A percentile compares a stretch with the other conserved stretches of the same genome.
Evolutionary conservation across 495 filamentous ascomycete species (phyloP).

Genomic region (Chaetomium cochliodes): DNA sequence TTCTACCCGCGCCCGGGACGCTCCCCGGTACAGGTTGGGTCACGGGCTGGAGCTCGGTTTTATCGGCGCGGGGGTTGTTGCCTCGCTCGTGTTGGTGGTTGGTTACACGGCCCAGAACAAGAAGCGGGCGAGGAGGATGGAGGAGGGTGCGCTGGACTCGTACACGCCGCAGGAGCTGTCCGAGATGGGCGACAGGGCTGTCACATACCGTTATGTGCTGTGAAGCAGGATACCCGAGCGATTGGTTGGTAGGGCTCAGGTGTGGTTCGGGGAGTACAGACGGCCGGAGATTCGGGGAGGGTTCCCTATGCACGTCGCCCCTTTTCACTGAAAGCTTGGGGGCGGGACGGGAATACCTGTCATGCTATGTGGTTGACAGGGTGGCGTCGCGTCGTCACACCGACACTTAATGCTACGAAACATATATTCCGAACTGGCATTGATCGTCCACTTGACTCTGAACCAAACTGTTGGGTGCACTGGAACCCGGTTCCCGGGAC

Average conservation of each 20-base stretch:
- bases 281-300: background rate
- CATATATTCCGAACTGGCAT: background rate
- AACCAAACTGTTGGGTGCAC: background rate
- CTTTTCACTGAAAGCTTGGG: background rate
- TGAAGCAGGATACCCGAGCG: slow-evolving; percentile 11
- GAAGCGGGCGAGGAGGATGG: slow-evolving; percentile 49
- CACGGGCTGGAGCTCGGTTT: slow-evolving; percentile 70
- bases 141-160: slow-evolving; percentile 45
- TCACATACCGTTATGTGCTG: slow-evolving; percentile 63
- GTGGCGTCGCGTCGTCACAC: background rate
- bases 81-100: slow-evolving; percentile 53
- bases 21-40: slow-evolving; percentile 64
- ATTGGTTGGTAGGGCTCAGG: background rate
- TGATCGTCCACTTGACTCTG: background rate
- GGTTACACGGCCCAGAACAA: slow-evolving; percentile 62
- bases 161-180: slow-evolving; percentile 56
- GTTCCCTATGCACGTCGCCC: background rate
- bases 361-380: background rate
- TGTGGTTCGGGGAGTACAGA: background rate
- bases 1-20: slow-evolving; percentile 67
- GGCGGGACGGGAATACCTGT: too few relatives aligned
- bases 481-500: background rate
- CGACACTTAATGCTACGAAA: background rate
- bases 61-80: slow-evolving; percentile 59
- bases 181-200: slow-evolving; percentile 60